Base-by-base conservation (phyloP, 164 flowering plant species). In the Macadamia tetraphylla region DNA sequence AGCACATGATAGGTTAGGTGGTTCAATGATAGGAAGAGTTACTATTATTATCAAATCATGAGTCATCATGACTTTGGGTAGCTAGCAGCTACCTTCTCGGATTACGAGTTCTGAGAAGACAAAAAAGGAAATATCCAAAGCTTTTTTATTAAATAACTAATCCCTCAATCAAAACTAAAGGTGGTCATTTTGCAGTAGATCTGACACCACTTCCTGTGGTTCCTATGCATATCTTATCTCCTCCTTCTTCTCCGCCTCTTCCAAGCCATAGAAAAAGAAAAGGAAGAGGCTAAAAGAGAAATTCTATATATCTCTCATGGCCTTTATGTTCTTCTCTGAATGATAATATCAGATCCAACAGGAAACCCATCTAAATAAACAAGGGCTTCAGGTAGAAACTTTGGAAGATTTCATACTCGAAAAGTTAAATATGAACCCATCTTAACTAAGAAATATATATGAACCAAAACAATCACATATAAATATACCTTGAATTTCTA, bases 1-100 rank as follows among this genome's bases (percentile, higher is more conserved):
- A 35, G 40, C 29, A 61, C 17, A 61, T 61, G 64, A 61, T 61
- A 40, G 40, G 49, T 61, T 23, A 35, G 48, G 18, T 31, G 29
- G 9, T 65, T 65, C 59, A 65, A 52, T 53, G 52, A 65, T 35
- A 43, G 55, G 62, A 49, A 43, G 55, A 29, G 76, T 67, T 53
- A 66, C 70, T 63, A 76, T 81, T 40, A 81, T 81, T 76, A 70
- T 70, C 71, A 78, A 78, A 81, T 81, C 78, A 81, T 81, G 66
- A 60, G 7, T 67, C 63, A 66, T 65, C 18, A 53, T 23, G 73
- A 65, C 62, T 63, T 46, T 61, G 32, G 58, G 17, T 49, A 14
- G 68, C 63, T 61, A 43, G 64, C 58, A 3, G 51, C 23, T 23
- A 23, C 23, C 80, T 77, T 71, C 69, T 80, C 31, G 79, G 75